Evolutionary conservation across 73 alveolate genomes (phyloP), one percentile per base, ranked within the genome.

Genomic region (Stentor roeselii): DNA sequence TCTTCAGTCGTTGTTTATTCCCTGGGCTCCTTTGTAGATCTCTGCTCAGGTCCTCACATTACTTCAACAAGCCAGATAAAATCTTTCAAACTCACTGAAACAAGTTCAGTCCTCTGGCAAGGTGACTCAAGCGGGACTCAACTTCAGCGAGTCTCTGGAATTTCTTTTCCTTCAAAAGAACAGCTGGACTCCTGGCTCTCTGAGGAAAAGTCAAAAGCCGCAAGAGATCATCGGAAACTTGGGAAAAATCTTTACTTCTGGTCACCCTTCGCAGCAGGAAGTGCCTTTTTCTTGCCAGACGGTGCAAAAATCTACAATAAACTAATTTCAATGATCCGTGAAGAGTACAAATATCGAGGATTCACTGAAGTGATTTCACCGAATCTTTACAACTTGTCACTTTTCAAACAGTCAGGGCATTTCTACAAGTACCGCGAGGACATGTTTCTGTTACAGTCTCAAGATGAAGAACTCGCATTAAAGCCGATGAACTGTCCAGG

Each of bases 401-500:
- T 97, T 31, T 98, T 99, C 99, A 92, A 97, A 93, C 91, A 97
- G 41, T 97, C 99, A 35, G 99, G 99, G 39, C 99, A 98, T 96
- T 98, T 96, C 93, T 96, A 96, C 86, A 98, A 97, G 92, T 98
- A 97, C 93, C 96, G 97, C 90, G 99, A 98, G 76, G 97, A 96
- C 92, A 87, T 98, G 96, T 98, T 94, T 90, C 77, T 98, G 85
- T 85, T 97, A 92, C 96, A 97, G 60, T 98, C 95, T 78, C 95
- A 94, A 86, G 97, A 96, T 86, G 99, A 98, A 60, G 97, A 92
- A 91, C 96, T 97, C 92, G 99, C 99, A 59, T 86, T 98, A 92
- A 98, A 97, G 91, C 99, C 99, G 36, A 98, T 98, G 99, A 98
- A 98, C 93, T 98, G 99, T 88, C 99, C 99, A 0, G 99, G 99